A percentile compares a stretch with the other conserved stretches of the same genome.
Conservation (phyloP, 179 eudicot genomes). For the Beta macrorhiza region DNA sequence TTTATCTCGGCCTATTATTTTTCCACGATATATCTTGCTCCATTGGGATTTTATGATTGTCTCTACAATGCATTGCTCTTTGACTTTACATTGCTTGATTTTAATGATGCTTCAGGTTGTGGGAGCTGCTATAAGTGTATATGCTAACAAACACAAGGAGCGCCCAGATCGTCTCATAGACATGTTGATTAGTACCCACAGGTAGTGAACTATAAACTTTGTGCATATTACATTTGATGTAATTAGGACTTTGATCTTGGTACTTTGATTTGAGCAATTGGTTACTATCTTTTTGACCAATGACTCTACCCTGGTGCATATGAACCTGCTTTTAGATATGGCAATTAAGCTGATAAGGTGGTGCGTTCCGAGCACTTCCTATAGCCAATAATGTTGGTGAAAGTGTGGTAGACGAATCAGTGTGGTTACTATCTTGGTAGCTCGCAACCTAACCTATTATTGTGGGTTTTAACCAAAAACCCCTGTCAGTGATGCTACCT, state of each 20-base stretch:
- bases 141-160: conserved; percentile 97
- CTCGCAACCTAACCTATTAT: not conserved
- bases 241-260: not conserved
- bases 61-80: not conserved
- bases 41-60: not conserved
- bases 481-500: not conserved
- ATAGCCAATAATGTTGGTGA: not conserved
- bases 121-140: conserved; percentile 96
- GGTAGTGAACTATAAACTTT: conserved; percentile 41
- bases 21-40: not conserved
- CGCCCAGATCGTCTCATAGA: conserved; percentile 99
- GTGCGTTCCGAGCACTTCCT: not conserved
- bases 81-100: conserved; percentile 12
- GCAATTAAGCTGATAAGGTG: not conserved
- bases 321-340: not conserved
- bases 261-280: not conserved
- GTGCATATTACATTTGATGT: not conserved
- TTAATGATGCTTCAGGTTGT: conserved; percentile 58
- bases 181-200: conserved; percentile 92
- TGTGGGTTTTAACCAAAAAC: not conserved
- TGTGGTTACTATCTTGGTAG: too few relatives aligned
- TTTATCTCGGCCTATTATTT: not conserved
- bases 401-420: not conserved
- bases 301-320: not conserved
- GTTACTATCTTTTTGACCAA: not conserved